Percentiles rank a stretch among this genome's conserved stretches.
These are phyloP conservation scores for Candida nonsorbophila DNA, from an alignment of 805 yeast genomes.

Conservation along the genomic window DNA sequence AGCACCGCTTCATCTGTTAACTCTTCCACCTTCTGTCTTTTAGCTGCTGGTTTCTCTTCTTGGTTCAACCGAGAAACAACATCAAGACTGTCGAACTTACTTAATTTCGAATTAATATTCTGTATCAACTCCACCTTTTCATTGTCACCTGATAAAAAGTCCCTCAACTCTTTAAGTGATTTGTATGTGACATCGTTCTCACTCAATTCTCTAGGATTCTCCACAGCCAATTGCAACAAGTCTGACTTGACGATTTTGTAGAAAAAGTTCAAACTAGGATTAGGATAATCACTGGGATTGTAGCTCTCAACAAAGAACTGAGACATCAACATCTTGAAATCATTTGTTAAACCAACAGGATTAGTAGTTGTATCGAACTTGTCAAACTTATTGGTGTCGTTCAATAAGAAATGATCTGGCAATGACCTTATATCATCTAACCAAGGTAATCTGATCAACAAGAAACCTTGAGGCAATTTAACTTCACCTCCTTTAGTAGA, in stretches of 20 bases:
- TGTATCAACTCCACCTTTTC: conserved; percentile 6
- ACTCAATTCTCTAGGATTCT: conserved; percentile 5
- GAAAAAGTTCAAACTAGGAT: conserved; percentile 67
- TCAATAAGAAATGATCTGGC: conserved; percentile 38
- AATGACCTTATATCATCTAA: conserved; percentile 66
- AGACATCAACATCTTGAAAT: conserved; percentile 22
- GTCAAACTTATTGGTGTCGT: conserved; percentile 15
- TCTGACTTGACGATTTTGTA: conserved; percentile 60
- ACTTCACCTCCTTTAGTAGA: conserved; percentile 10
- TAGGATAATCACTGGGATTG: conserved; percentile 51
- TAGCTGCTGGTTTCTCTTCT: conserved; percentile 1
- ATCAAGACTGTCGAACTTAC: conserved; percentile 5
- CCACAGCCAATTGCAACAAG: conserved; percentile 46
- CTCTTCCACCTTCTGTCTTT: conserved; percentile 6
- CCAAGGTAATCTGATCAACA: conserved; percentile 65
- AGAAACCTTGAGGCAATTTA: conserved; percentile 63
- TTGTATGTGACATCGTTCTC: conserved; percentile 16
- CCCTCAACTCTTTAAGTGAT: conserved; percentile 3
- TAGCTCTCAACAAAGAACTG: conserved; percentile 44
- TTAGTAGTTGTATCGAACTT: conserved; percentile 7
- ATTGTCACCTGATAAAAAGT: conserved; percentile 3
- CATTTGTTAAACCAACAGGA: conserved; percentile 10
- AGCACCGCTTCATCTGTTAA: conserved; percentile 35
- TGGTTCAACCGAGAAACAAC: background rate
- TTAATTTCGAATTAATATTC: conserved; percentile 8